Evolutionary conservation across 2,329 filamentous ascomycete genomes (phyloP).

Genomic region (Akanthomyces uredinophilus): DNA sequence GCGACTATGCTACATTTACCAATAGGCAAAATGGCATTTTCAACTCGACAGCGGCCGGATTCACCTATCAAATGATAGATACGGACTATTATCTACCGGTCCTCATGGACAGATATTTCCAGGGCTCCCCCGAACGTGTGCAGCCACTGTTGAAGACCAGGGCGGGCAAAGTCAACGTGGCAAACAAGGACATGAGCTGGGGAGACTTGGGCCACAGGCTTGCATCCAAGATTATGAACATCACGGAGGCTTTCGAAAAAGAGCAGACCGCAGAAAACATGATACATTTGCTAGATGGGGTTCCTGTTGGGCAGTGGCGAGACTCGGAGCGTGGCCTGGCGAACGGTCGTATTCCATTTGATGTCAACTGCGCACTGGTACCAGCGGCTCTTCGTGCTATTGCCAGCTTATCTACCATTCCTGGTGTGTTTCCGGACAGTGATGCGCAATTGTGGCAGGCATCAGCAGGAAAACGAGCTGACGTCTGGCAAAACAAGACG

Average conservation of each 20-base stretch:
- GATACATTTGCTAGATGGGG: conserved; percentile 49
- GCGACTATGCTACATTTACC: conserved; percentile 58
- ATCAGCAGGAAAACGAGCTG: conserved; percentile 44
- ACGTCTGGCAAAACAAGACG: conserved; percentile 58
- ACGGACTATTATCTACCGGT: conserved; percentile 58
- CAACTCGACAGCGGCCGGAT: conserved; percentile 46
- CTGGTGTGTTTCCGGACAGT: conserved; percentile 46
- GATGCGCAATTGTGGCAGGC: conserved; percentile 36
- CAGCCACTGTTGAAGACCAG: conserved; percentile 34
- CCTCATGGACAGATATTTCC: conserved; percentile 54
- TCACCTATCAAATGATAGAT: conserved; percentile 59
- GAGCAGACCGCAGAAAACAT: conserved; percentile 49
- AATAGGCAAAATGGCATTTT: conserved; percentile 47
- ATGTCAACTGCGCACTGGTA: conserved; percentile 59
- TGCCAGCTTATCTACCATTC: conserved; percentile 39
- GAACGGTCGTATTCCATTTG: conserved; percentile 58
- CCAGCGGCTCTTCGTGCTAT: conserved; percentile 58
- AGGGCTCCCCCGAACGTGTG: conserved; percentile 33
- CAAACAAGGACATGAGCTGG: conserved; percentile 51
- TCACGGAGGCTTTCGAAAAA: conserved; percentile 48
- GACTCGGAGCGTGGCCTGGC: conserved; percentile 56
- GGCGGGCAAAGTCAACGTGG: conserved; percentile 41
- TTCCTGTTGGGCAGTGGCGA: conserved; percentile 58
- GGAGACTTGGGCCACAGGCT: conserved; percentile 45
- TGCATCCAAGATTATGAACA: conserved; percentile 53